These are phyloP conservation scores for Amphirosellinia nigrospora DNA, from an alignment of 495 filamentous ascomycete genomes.

Conservation along the genomic window DNA sequence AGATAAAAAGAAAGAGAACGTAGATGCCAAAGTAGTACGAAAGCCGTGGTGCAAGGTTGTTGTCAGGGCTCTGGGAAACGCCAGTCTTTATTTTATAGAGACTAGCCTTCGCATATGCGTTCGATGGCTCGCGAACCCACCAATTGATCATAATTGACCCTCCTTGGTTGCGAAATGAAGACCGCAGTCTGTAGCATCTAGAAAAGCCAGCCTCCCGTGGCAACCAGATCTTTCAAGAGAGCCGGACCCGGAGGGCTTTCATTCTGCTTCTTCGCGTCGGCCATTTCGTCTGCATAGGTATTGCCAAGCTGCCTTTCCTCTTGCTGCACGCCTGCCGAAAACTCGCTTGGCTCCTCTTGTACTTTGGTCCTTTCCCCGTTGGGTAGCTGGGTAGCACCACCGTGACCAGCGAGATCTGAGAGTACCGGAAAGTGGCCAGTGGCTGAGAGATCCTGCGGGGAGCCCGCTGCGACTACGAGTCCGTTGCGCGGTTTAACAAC, in stretches of 20 bases:
- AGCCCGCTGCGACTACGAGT: neutral
- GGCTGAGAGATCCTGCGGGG: neutral
- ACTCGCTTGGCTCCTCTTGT: neutral
- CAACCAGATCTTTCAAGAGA: neutral
- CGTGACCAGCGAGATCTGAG: neutral
- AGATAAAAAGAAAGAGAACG: neutral
- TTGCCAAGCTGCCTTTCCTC: neutral
- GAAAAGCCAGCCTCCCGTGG: neutral
- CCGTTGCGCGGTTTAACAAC: neutral
- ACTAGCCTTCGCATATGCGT: neutral
- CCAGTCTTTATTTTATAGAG: neutral
- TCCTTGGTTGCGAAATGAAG: neutral
- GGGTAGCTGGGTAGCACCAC: neutral
- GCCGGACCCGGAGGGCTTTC: neutral
- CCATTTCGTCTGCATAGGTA: neutral
- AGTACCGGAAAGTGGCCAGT: neutral
- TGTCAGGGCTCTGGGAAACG: neutral
- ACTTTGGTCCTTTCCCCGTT: neutral
- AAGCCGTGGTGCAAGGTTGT: neutral
- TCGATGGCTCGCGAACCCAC: neutral
- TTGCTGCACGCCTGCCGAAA: neutral
- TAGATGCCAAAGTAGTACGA: neutral
- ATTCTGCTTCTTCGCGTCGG: neutral
- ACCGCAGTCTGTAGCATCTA: neutral
- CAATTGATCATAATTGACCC: neutral